Base-by-base conservation (phyloP, 805 yeast species). In the Tetrapisispora namnaoensis region DNA sequence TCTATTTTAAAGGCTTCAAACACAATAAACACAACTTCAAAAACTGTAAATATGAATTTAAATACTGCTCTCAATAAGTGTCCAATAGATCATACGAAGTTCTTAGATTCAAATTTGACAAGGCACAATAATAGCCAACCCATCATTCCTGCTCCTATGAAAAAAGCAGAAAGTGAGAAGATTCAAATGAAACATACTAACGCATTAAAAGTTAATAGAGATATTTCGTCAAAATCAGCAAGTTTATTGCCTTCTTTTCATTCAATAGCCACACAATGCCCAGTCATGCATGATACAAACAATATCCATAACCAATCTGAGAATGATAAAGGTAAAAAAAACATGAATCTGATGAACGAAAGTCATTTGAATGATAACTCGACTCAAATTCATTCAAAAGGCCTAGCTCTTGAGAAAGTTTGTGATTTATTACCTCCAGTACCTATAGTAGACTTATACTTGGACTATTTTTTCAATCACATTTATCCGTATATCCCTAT, bases 401-500 rank as follows among this genome's bases (percentile, higher is more conserved):
- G 8, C 4, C 28, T 37, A 32, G 40, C 17, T 9, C n/a, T 46
- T 4, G 22, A 28, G 3, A 34, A 40, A 24, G 24, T 46, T 6
- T 22, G 73, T 53, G 66, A 67, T 47, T 67, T 69, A 47, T 55
- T 83, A 43, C 90, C 90, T 0, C 72, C 68, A 27, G 74, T 76
- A 53, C 72, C 70, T 49, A 72, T 78, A 1, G 70, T 82, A 9
- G 76, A 83, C 77, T 56, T 73, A 42, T 67, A 80, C 45, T 65
- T 83, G 28, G 78, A 80, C 49, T 67, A 80, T 52, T 83, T 77
- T 53, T 83, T 83, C 59, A 71, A 70, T 11, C 70, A 73, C 28
- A 65, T 83, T 4, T 84, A 84, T 59, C 75, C 85, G 14, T 79
- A 75, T 49, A 70, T 83, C 56, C 90, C 93, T 2, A 79, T 76